Evolutionary conservation across 345 rosid species (phyloP).

Genomic region (Schrenkiella parvula): DNA sequence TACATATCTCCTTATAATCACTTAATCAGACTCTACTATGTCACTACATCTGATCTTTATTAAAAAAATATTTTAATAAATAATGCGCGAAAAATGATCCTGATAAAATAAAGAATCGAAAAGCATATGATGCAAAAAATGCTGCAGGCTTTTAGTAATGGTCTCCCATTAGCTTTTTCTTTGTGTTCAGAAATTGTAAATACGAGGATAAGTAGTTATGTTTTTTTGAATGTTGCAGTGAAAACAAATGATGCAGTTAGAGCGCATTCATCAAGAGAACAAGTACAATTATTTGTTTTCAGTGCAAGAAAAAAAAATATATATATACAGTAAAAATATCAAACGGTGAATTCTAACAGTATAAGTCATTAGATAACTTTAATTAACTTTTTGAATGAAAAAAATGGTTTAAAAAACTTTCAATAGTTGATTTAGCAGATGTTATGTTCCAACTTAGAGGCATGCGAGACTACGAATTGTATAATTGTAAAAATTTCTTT

Average conservation of each 20-base stretch:
- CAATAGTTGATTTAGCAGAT: not conserved
- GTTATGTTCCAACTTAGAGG: not conserved
- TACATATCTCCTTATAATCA: not conserved
- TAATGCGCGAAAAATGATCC: not conserved
- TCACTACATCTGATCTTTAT: not conserved
- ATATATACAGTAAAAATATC: not conserved
- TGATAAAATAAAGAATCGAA: not conserved
- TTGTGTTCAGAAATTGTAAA: conserved; percentile 10
- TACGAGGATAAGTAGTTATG: conserved; percentile 10
- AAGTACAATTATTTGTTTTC: not conserved
- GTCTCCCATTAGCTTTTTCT: conserved; percentile 19
- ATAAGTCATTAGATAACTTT: not conserved
- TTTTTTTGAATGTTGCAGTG: conserved; percentile 17
- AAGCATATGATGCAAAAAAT: conserved; percentile 13
- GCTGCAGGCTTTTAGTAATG: conserved; percentile 28
- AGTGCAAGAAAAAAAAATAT: not conserved
- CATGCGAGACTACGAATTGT: not conserved
- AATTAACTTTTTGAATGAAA: not conserved
- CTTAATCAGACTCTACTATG: not conserved
- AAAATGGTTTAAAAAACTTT: no score
- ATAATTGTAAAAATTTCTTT: no score
- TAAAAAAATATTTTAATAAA: not conserved
- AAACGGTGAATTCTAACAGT: not conserved
- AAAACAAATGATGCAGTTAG: conserved; percentile 15
- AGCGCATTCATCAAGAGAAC: not conserved